phyloP scores from a whole-genome alignment of 169 alveolate species.

The Fabrea salina region DNA sequence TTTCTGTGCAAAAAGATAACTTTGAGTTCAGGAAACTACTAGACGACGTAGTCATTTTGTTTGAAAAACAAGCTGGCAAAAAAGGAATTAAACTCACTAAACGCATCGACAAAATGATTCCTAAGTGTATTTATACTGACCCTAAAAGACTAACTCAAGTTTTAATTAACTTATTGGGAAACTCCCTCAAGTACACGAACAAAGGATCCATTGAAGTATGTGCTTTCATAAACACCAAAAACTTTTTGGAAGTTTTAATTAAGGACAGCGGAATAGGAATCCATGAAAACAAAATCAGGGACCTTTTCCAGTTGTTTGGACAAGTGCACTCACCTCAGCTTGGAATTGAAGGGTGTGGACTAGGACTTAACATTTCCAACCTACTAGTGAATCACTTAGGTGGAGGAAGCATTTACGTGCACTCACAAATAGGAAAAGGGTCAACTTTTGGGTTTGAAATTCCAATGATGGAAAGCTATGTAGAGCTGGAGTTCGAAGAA shows the following conservation, averaged over 20 bases:
- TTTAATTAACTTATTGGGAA: constrained; percentile 1
- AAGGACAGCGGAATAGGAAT: constrained; percentile 25
- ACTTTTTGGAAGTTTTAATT: neutral
- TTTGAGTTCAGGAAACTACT: neutral
- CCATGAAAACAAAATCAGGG: neutral
- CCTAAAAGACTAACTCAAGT: neutral
- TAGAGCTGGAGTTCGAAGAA: neutral
- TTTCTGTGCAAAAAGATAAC: neutral
- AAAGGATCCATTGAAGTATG: constrained; percentile 4
- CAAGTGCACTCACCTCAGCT: neutral
- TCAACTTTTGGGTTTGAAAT: constrained; percentile 16
- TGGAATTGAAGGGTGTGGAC: constrained; percentile 20
- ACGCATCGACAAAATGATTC: neutral
- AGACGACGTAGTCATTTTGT: neutral
- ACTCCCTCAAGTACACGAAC: constrained; percentile 7
- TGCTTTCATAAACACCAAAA: neutral
- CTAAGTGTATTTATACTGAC: neutral
- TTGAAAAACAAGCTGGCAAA: neutral
- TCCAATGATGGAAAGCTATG: too few species aligned
- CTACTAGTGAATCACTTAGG: constrained; percentile 11
- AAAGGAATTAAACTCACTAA: neutral
- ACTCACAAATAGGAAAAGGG: neutral
- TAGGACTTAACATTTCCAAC: constrained; percentile 14
- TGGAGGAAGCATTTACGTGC: neutral
- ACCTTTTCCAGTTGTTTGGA: neutral